A percentile compares a stretch with the other conserved stretches of the same genome.
Conservation (phyloP, 169 alveolate species). For the Eimeria sp. region DNA sequence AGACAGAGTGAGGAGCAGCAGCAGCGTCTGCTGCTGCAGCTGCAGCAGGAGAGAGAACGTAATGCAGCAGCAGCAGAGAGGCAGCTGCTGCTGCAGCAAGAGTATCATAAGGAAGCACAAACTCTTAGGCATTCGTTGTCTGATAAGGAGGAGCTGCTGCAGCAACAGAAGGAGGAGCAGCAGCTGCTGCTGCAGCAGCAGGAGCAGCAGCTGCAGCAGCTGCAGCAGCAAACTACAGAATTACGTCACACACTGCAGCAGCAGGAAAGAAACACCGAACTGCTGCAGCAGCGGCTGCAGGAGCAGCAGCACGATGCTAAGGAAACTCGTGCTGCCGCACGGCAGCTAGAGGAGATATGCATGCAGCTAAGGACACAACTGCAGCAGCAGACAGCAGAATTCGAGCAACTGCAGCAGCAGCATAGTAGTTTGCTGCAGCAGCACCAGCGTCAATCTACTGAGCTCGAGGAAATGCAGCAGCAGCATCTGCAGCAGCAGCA, state of each 20-base stretch:
- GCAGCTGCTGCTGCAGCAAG: conserved; percentile 34
- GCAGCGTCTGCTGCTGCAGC: conserved; percentile 69
- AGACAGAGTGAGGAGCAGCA: conserved; percentile 22
- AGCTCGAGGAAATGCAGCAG: conserved; percentile 30
- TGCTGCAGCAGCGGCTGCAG: conserved; percentile 28
- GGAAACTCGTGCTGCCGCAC: conserved; percentile 13
- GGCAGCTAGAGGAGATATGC: conserved; percentile 13
- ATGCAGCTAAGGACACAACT: conserved; percentile 45
- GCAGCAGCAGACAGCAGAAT: conserved; percentile 63
- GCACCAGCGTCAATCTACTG: conserved; percentile 22
- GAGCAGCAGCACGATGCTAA: conserved; percentile 62
- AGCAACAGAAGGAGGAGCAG: conserved; percentile 24
- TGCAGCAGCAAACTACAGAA: conserved; percentile 47
- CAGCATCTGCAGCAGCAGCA: conserved; percentile 45
- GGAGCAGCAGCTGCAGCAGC: conserved; percentile 3
- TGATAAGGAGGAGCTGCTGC: conserved; percentile 34
- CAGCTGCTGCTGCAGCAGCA: conserved; percentile 32
- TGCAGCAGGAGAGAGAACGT: conserved; percentile 31
- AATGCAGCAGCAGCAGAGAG: conserved; percentile 43
- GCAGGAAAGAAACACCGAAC: conserved; percentile 24
- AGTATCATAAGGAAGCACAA: not conserved
- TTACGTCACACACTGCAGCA: not conserved
- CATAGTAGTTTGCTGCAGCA: conserved; percentile 48
- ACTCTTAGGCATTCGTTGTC: not conserved
- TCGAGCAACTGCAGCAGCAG: conserved; percentile 63